Base-by-base conservation (phyloP, 345 rosid species). In the Syzygium grande region DNA sequence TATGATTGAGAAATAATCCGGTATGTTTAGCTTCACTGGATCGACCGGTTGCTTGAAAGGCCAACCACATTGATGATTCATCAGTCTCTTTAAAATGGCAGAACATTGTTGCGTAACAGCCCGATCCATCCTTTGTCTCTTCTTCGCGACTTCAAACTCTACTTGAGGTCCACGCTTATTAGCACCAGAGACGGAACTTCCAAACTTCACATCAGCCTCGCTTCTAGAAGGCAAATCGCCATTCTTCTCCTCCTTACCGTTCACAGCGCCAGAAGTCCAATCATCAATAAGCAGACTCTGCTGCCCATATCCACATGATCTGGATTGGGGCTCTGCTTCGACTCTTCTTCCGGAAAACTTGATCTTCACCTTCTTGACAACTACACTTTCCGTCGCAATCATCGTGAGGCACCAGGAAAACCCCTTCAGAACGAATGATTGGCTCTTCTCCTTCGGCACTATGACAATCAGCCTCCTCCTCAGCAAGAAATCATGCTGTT, bases 1-100 rank as follows among this genome's bases (percentile, higher is more conserved):
- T 86, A 97, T 91, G 27, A 97, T 89, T 53, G 93, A 86, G 89
- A 97, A 97, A 88, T 96, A 97, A 91, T 97, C 99, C 23, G 99
- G 99, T 89, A 97, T 93, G 11, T 87, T 86, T 87, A 96, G 41
- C 30, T 84, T 68, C 22, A 92, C 93, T 11, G 98, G 98, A 94
- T 97, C 99, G 85, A 97, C 99, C 2, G 99, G 98, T 38, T 87
- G 84, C 14, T 25, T 85, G 90, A 97, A 97, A 85, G 91, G 87
- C 95, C 96, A 95, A 23, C 95, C 97, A 88, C 85, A 87, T 30
- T 89, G 88, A 89, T 93, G 93, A 17, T 63, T 84, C 85, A 89
- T 91, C 88, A 97, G 84, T 10, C 84, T 86, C 56, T 89, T 93
- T 79, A 97, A 84, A 88, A 96, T 65, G 27, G 87, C 9, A 25